Evolutionary conservation across 345 rosid genomes (phyloP).

Genomic region (Aurinia saxatilis): DNA sequence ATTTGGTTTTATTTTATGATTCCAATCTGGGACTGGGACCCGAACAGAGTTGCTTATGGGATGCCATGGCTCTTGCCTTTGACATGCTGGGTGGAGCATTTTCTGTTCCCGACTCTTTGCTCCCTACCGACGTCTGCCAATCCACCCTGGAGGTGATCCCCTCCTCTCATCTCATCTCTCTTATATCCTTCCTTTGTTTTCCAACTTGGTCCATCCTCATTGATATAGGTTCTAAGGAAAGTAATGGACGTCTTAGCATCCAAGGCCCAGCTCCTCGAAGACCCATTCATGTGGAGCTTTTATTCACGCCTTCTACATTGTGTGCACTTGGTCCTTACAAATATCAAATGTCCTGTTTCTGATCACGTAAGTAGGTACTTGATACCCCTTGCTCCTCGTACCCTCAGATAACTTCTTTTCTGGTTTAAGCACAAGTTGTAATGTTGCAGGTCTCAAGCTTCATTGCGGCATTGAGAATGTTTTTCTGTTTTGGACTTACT

Average conservation of each 20-base stretch:
- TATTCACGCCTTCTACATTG: constrained; percentile 73
- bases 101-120: constrained; percentile 44
- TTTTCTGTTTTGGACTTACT: constrained; percentile 65
- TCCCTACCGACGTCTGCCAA: constrained; percentile 53
- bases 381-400: not conserved
- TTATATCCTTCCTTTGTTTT: not conserved
- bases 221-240: constrained; percentile 71
- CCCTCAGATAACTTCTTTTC: not conserved
- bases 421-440: constrained; percentile 2
- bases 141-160: constrained; percentile 54
- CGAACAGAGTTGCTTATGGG: constrained; percentile 47
- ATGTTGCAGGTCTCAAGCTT: constrained; percentile 66
- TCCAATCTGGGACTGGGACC: constrained; percentile 29
- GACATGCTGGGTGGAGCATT: constrained; percentile 63
- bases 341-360: constrained; percentile 58
- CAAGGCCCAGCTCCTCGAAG: constrained; percentile 52
- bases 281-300: constrained; percentile 63
- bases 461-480: constrained; percentile 64
- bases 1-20: constrained; percentile 33
- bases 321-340: constrained; percentile 63
- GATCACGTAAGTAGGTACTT: constrained; percentile 61
- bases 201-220: constrained; percentile 8
- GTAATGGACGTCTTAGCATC: constrained; percentile 70
- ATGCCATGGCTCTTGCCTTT: constrained; percentile 47
- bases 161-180: constrained; percentile 12